phyloP scores from a whole-genome alignment of 176 grass and related monocot species.

The Alopecurus myosuroides region DNA sequence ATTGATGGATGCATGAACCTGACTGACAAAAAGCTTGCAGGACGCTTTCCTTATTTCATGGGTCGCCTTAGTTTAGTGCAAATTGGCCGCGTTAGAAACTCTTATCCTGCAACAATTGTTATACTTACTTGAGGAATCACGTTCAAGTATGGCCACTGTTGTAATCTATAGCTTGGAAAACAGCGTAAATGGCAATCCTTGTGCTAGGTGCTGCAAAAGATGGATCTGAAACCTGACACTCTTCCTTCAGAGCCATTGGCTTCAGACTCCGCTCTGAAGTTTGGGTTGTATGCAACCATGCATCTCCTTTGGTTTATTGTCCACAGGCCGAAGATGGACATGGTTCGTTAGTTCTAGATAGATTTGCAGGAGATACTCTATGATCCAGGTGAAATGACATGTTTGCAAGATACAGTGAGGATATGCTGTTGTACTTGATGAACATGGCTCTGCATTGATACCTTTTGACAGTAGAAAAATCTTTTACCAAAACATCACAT shows the following conservation, averaged over 20 bases:
- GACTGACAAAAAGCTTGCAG: not conserved
- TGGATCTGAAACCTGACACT: not conserved
- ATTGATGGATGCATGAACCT: not conserved
- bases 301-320: not conserved
- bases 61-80: conserved; percentile 4
- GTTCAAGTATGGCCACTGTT: conserved; percentile 11
- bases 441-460: not conserved
- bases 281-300: not conserved
- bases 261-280: not conserved
- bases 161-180: not conserved
- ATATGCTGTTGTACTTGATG: not conserved
- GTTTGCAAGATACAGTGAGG: not conserved
- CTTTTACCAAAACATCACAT: not conserved
- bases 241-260: not conserved
- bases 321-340: not conserved
- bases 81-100: not conserved
- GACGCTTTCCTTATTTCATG: not conserved
- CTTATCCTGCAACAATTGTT: conserved; percentile 4
- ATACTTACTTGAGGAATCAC: conserved; percentile 1
- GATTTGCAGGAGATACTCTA: not conserved
- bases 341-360: not conserved
- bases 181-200: not conserved
- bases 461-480: not conserved
- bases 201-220: not conserved
- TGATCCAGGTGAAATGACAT: not conserved